A percentile compares a stretch with the other conserved stretches of the same genome.
Evolutionary conservation across 306 rosid species (phyloP).

Genomic region (Vachellia pachyceras): DNA sequence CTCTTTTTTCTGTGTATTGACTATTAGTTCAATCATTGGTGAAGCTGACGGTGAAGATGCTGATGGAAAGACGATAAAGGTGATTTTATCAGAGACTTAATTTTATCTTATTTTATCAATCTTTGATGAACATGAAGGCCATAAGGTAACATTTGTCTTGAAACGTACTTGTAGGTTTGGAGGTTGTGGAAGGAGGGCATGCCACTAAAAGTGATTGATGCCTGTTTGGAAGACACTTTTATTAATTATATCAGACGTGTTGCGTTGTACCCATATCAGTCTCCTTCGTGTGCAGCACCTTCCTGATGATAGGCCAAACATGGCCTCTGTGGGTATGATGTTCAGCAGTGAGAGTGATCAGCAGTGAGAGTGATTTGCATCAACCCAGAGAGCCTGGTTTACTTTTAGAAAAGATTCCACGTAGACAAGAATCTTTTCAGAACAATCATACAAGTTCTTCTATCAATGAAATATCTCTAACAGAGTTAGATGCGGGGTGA

Average conservation of each 20-base stretch:
- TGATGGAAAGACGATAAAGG: background rate
- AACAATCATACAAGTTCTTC: constrained; percentile 6
- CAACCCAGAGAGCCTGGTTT: constrained; percentile 55
- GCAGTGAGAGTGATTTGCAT: constrained; percentile 40
- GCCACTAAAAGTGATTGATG: constrained; percentile 29
- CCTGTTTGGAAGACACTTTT: constrained; percentile 7
- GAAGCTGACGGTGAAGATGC: background rate
- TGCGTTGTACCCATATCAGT: constrained; percentile 51
- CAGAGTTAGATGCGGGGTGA: constrained; percentile 31
- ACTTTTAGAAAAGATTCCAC: background rate
- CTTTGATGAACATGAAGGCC: background rate
- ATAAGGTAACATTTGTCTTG: background rate
- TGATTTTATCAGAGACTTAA: background rate
- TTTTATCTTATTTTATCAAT: too few species aligned
- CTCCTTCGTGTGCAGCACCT: constrained; percentile 53
- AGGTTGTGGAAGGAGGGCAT: constrained; percentile 37
- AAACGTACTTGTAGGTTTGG: constrained; percentile 37
- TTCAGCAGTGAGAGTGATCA: too few species aligned
- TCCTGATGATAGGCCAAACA: constrained; percentile 54
- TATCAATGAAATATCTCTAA: constrained; percentile 11
- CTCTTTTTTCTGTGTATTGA: background rate
- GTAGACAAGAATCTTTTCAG: background rate
- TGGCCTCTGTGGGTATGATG: constrained; percentile 54
- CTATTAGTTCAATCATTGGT: background rate
- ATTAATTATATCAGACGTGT: constrained; percentile 5